Conservation (phyloP, 129 eudicot genomes). For the Artemisia argyi region DNA sequence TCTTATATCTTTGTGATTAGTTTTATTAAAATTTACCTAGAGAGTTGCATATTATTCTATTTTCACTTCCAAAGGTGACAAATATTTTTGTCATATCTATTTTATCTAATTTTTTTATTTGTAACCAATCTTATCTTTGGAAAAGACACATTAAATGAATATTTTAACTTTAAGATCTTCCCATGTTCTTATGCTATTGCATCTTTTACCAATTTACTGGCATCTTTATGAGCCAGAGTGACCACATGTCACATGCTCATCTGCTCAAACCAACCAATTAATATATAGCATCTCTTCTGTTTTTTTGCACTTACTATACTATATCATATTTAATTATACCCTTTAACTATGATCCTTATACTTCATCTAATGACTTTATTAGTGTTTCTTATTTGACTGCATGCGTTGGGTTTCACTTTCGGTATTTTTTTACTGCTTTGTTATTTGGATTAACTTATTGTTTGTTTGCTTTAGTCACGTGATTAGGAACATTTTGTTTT, state of each 20-base stretch:
- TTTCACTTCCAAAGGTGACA: conserved; percentile 17
- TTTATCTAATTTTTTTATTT: background rate
- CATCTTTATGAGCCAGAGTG: conserved; percentile 43
- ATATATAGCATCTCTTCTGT: conserved; percentile 30
- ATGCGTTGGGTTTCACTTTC: conserved; percentile 16
- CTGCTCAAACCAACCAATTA: conserved; percentile 37
- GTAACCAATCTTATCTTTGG: conserved; percentile 16
- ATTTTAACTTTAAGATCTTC: conserved; percentile 33
- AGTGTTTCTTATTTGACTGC: conserved; percentile 13
- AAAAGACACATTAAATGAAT: conserved; percentile 31
- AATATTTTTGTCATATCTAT: conserved; percentile 1
- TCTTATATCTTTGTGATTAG: background rate
- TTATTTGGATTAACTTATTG: conserved; percentile 15
- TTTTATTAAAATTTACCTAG: too few relatives aligned
- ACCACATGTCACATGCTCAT: conserved; percentile 65
- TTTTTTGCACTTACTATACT: conserved; percentile 1
- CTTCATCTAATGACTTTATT: conserved; percentile 16
- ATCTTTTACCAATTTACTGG: conserved; percentile 34
- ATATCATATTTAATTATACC: conserved; percentile 17
- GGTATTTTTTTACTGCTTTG: conserved; percentile 9
- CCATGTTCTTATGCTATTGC: conserved; percentile 41
- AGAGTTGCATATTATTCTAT: background rate
- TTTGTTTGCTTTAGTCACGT: conserved; percentile 27
- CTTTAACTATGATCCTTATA: conserved; percentile 12
- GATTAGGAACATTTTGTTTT: conserved; percentile 22